Base-by-base conservation (phyloP, 176 grass and related monocot species). In the Oropetium thomaeum region DNA sequence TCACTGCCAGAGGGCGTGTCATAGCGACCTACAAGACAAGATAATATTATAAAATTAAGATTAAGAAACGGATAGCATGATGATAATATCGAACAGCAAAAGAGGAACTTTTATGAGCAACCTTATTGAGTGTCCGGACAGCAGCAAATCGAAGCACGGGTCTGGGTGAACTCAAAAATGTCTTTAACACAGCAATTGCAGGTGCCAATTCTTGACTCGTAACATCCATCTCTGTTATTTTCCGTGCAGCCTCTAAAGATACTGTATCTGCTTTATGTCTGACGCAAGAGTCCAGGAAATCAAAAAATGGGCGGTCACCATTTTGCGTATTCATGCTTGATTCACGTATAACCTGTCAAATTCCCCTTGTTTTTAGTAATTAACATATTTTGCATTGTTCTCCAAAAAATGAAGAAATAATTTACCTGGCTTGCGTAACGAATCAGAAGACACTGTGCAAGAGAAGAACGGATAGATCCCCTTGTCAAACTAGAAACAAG, bases 61-160 rank as follows among this genome's bases (percentile, higher is more conserved):
- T 79, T n/a, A 87, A 83, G 60, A 60, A 67, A 87, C 34, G 13
- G 66, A 48, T 40, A 82, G 20, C 23, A 41, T 1, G 1, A 47
- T 26, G 48, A 25, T 37, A 77, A 30, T 9, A 27, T 29, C n/a
- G 31, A 66, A 58, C 26, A 77, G 25, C 32, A 60, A 66, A 60
- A 39, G 48, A 78, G 22, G 31, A 65, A 58, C 39, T 60, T 73
- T 12, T 12, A 66, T 71, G 14, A 14, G 33, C 73, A 58, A 97
- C 95, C 96, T 98, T 98, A 79, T 98, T 98, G 35, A 98, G 86
- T 58, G 91, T 98, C 44, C 96, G 86, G 58, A 98, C 87, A 79
- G 96, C 96, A 23, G 96, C 96, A 90, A 98, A 98, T 30, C 96
- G 81, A 83, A 98, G 89, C 49, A 98, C 91, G 34, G 96, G 89